phyloP scores from a whole-genome alignment of 805 yeast genomes.

The Kodamaea nitidulidarum region DNA sequence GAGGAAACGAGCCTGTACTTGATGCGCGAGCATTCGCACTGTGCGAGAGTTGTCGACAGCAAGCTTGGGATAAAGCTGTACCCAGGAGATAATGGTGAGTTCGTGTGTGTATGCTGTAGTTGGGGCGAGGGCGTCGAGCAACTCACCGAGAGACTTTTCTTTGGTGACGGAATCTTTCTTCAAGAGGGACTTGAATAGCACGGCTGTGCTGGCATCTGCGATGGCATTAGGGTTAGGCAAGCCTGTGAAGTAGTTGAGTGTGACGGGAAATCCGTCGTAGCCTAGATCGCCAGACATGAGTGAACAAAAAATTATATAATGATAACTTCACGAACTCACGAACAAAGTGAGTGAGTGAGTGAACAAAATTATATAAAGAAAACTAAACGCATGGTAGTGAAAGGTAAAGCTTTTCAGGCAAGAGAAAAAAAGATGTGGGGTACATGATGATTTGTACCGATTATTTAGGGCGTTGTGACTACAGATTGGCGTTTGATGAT shows the following conservation, averaged over 20 bases:
- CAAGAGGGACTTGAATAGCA: conserved; percentile 70
- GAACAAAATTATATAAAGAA: too few species aligned
- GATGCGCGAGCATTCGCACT: conserved; percentile 62
- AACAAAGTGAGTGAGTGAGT: not conserved
- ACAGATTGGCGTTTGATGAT: too few species aligned
- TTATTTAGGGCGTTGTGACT: too few species aligned
- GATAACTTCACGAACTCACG: not conserved
- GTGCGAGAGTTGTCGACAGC: conserved; percentile 65
- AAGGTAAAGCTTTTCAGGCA: too few species aligned
- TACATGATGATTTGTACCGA: too few species aligned
- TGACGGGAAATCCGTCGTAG: conserved; percentile 38
- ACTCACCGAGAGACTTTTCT: conserved; percentile 68
- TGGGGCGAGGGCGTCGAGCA: conserved; percentile 26
- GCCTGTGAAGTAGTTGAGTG: conserved; percentile 74
- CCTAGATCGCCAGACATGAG: conserved; percentile 20
- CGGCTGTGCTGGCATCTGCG: conserved; percentile 42
- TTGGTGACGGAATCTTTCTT: conserved; percentile 83
- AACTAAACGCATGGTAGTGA: not conserved
- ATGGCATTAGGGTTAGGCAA: conserved; percentile 52
- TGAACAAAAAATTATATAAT: not conserved
- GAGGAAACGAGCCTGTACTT: conserved; percentile 49
- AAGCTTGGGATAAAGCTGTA: conserved; percentile 78
- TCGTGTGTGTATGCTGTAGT: conserved; percentile 26
- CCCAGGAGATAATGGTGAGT: conserved; percentile 58
- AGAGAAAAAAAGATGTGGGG: too few species aligned